Conservation (phyloP, 768 basidiomycete species). For the Calocybe cyanea region DNA sequence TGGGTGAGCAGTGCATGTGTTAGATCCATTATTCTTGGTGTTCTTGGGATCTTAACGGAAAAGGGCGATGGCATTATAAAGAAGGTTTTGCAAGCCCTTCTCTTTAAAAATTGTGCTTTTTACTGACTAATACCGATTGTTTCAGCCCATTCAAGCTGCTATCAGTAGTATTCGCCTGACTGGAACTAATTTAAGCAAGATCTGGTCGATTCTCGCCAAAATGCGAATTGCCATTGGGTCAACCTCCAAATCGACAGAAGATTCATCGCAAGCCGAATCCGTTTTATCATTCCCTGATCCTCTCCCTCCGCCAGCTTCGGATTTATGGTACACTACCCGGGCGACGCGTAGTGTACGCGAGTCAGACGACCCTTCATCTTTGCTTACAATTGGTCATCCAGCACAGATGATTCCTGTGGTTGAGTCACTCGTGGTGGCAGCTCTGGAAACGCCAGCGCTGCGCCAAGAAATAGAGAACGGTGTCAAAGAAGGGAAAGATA, state of each 20-base stretch:
- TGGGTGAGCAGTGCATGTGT: slow-evolving; percentile 70
- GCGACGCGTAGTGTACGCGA: slow-evolving; percentile 33
- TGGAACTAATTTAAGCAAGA: slow-evolving; percentile 55
- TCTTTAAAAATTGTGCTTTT: not conserved
- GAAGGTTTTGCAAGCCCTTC: slow-evolving; percentile 25
- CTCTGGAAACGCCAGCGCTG: slow-evolving; percentile 41
- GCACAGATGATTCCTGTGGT: slow-evolving; percentile 70
- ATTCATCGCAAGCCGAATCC: slow-evolving; percentile 1
- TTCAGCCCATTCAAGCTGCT: slow-evolving; percentile 39
- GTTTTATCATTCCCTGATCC: slow-evolving; percentile 50
- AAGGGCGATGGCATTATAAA: slow-evolving; percentile 30
- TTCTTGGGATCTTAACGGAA: slow-evolving; percentile 53
- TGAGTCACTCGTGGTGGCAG: slow-evolving; percentile 51
- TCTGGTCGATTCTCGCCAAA: slow-evolving; percentile 53
- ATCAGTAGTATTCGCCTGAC: slow-evolving; percentile 48
- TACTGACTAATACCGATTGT: not conserved
- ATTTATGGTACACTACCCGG: slow-evolving; percentile 43
- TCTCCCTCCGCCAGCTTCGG: slow-evolving; percentile 44
- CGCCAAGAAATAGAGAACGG: slow-evolving; percentile 63
- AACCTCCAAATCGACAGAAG: too few species aligned
- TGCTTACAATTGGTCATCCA: slow-evolving; percentile 32
- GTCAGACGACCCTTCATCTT: slow-evolving; percentile 6
- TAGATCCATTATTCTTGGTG: slow-evolving; percentile 58
- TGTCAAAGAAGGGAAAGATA: slow-evolving; percentile 51
- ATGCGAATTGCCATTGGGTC: slow-evolving; percentile 35